These are phyloP conservation scores for Penicillium maclennaniae DNA, from an alignment of 495 filamentous ascomycete genomes.

Conservation along the genomic window DNA sequence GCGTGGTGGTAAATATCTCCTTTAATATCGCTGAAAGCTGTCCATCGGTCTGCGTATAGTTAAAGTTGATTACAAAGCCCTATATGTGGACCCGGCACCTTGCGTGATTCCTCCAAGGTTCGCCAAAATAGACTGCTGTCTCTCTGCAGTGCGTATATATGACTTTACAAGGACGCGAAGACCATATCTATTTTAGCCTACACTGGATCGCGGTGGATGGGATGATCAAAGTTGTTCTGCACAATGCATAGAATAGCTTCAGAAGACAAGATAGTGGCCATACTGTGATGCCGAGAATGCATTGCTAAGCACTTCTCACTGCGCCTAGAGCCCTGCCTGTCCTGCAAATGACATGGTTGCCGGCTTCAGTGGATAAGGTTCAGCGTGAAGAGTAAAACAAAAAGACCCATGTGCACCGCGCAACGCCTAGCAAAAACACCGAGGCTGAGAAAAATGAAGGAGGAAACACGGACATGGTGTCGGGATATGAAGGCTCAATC, in stretches of 20 bases:
- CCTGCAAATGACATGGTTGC: constrained; percentile 42
- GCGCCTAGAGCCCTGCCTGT: constrained; percentile 35
- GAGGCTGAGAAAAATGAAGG: constrained; percentile 11
- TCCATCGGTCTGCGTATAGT: not conserved
- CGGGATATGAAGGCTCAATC: not conserved
- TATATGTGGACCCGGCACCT: not conserved
- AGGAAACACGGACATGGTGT: not conserved
- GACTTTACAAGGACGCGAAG: not conserved
- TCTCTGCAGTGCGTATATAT: not conserved
- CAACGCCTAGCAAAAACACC: constrained; percentile 28
- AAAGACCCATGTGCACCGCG: constrained; percentile 49
- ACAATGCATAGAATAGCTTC: not conserved
- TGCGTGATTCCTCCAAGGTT: not conserved
- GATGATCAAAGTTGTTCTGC: not conserved
- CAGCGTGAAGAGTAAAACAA: constrained; percentile 45
- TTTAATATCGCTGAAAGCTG: no score
- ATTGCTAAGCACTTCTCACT: constrained; percentile 1
- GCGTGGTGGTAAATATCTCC: not conserved
- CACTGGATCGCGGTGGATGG: not conserved
- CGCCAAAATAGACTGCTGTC: not conserved
- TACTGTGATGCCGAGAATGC: not conserved
- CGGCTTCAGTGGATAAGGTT: not conserved
- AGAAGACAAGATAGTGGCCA: not conserved
- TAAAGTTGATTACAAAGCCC: not conserved
- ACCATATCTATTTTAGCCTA: not conserved